phyloP scores from a whole-genome alignment of 2,329 filamentous ascomycete genomes.

The Talaromyces sp. region DNA sequence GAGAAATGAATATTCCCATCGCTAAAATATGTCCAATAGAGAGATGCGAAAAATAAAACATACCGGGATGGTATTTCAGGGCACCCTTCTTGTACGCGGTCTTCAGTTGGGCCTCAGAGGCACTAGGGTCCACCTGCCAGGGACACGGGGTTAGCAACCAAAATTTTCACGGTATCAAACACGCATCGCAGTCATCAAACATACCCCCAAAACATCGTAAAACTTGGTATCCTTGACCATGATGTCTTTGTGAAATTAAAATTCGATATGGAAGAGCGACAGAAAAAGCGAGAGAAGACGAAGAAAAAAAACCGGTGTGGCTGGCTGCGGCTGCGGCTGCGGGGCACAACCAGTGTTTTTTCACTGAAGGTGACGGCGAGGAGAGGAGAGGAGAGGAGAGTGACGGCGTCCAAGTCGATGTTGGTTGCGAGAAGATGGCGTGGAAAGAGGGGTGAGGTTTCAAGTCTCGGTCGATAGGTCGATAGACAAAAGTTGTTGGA shows the following conservation, averaged over 20 bases:
- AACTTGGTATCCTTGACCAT: constrained; percentile 51
- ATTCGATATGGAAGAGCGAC: constrained; percentile 14
- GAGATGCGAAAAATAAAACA: constrained; percentile 39
- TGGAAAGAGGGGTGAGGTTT: background rate
- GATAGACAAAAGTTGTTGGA: background rate
- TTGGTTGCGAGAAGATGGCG: background rate
- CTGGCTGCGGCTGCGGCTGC: constrained; percentile 9
- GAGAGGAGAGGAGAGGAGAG: background rate
- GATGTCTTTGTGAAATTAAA: constrained; percentile 20
- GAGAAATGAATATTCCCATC: background rate
- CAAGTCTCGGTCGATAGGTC: background rate
- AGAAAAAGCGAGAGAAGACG: constrained; percentile 4
- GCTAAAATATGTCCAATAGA: background rate
- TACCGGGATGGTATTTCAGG: constrained; percentile 84
- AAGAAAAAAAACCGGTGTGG: constrained; percentile 15
- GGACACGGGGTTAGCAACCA: constrained; percentile 4
- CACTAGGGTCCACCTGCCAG: constrained; percentile 68
- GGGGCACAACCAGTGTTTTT: background rate
- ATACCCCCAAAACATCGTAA: constrained; percentile 46
- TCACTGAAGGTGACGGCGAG: background rate
- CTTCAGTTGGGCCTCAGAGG: constrained; percentile 82
- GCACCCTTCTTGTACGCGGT: constrained; percentile 93
- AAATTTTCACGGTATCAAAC: background rate
- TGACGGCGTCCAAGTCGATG: background rate
- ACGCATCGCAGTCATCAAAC: constrained; percentile 14